Base-by-base conservation (phyloP, 2,329 filamentous ascomycete genomes). In the Sclerotiophoma versabilis region DNA sequence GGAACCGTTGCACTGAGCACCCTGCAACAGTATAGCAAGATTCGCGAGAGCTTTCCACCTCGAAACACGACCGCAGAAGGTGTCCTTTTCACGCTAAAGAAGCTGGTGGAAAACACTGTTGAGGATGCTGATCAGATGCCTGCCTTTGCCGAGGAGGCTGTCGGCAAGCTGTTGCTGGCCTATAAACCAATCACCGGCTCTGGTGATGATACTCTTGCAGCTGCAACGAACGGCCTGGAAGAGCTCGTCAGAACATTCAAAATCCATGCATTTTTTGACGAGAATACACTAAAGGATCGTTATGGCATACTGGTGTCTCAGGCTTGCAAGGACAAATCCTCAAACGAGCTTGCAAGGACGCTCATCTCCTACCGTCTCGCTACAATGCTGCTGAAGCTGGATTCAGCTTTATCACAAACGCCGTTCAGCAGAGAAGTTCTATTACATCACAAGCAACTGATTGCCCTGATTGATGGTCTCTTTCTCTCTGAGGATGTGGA, bases 1-100 rank as follows among this genome's bases (percentile, higher is more conserved):
- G 68, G 73, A 1, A 75, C 66, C 0, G 59, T 83, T 25, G 60
- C 49, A n/a, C 60, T 75, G 10, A 72, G 59, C 45, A 62, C 59
- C 2, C 25, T 71, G 14, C 53, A 45, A 17, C 55, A 54, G n/a
- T 62, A 64, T 42, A 68, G 5, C 29, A 38, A 59, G 41, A 46
- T 55, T 10, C 56, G 59, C 8, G 46, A 65, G 4, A 48, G 44
- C 1, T 67, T 74, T 15, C 66, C 65, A 10, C 25, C 15, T 5
- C 32, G 52, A 23, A 44, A 64, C 20, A 60, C 60, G 8, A 71
- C 57, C 27, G 70, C 74, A 14, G 75, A 77, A 49, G 63, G 64
- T 2, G 42, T 76, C 6, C 51, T 71, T 0, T 74, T 72, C 46
- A 71, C 69, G 4, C 46, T 74, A 1, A 71, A 65, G 12, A 75